Base-by-base conservation (phyloP, 257 asterid genomes). In the Ligustrum vulgare region DNA sequence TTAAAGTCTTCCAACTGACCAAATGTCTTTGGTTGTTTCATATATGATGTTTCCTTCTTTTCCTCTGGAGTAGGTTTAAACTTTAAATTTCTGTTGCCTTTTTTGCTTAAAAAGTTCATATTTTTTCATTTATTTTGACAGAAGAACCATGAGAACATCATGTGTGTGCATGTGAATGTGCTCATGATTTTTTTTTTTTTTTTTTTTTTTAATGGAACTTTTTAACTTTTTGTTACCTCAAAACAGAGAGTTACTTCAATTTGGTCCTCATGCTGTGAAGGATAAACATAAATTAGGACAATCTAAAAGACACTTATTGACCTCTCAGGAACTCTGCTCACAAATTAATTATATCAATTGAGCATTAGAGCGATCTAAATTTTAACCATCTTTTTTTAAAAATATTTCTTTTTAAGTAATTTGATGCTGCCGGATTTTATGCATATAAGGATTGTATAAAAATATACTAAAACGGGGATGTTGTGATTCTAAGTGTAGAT, bases 261-360 rank as follows among this genome's bases (percentile, higher is more conserved):
- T 41, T 10, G 8, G 31, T 4, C 5, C 49, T 23, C 6, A 11
- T 22, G 32, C 41, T 20, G 37, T 16, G 9, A 39, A 69, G 12
- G 60, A 39, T 49, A 41, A 18, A 5, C 54, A 56, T 56, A 22
- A 56, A 56, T 22, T 56, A 22, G 23, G 13, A 56, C 25, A 56
- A 20, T 20, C 56, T 37, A 68, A 43, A 54, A 13, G 62, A 20
- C 64, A 51, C 72, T 32, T 68, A 67, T 22, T 66, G 41, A 71
- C 78, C 37, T 71, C 33, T 73, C 72, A 75, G 85, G 63, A 56
- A 56, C 2, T 56, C 5, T 56, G 4, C 31, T 56, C 31, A 56
- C 6, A 56, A n/a, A 56, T 56, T 45, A n/a, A 1, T 3, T 6
- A 5, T 56, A 4, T 56, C 15, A 56, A 8, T 56, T 56, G 32